Conservation (phyloP, 2,329 filamentous ascomycete genomes). For the Scleromitrula shiraiana region DNA sequence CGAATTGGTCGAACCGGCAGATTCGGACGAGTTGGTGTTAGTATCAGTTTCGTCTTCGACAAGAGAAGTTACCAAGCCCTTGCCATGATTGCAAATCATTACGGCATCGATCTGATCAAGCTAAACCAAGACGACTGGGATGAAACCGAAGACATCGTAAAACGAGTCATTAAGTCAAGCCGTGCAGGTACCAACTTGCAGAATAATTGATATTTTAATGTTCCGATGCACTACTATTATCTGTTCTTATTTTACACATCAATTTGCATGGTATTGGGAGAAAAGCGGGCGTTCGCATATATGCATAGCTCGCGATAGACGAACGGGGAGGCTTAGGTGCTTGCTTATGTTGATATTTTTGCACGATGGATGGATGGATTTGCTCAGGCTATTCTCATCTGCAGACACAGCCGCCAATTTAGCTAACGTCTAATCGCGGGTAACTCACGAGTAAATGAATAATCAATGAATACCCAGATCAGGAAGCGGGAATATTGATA, state of each 20-base stretch:
- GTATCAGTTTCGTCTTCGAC: constrained; percentile 90
- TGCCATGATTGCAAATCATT: constrained; percentile 70
- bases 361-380: background rate
- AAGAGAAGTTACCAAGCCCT: constrained; percentile 73
- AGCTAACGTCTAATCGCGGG: background rate
- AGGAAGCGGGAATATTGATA: too few relatives aligned
- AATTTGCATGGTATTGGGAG: constrained; percentile 1
- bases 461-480: constrained; percentile 8
- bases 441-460: constrained; percentile 4
- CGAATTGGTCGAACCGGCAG: constrained; percentile 94
- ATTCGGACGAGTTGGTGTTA: constrained; percentile 93
- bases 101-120: constrained; percentile 71
- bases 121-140: constrained; percentile 89
- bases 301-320: background rate
- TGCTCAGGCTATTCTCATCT: constrained; percentile 3
- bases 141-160: constrained; percentile 72
- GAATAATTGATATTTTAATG: background rate
- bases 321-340: background rate
- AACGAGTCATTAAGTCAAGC: constrained; percentile 69
- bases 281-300: constrained; percentile 7
- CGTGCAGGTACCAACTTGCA: constrained; percentile 45
- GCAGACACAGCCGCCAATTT: constrained; percentile 7
- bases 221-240: background rate
- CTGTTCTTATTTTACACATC: background rate
- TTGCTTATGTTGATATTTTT: background rate